Evolutionary conservation across 768 basidiomycete species (phyloP).

Genomic region (Boletus edulis): DNA sequence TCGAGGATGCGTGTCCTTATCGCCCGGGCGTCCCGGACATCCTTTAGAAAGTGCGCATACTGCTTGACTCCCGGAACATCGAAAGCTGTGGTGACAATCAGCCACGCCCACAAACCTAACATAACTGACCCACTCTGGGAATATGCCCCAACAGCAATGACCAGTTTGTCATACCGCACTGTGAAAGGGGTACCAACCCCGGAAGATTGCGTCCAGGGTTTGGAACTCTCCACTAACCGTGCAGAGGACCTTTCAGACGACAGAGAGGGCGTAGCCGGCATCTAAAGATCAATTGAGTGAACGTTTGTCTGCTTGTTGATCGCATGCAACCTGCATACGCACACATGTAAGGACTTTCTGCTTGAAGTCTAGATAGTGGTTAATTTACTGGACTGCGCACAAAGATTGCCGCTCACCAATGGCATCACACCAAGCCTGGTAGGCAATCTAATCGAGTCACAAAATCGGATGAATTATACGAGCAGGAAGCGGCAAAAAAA

Average conservation of each 20-base stretch:
- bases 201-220: conserved; percentile 18
- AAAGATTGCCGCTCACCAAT: conserved; percentile 45
- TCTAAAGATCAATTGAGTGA: conserved; percentile 34
- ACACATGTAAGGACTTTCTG: conserved; percentile 61
- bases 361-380: conserved; percentile 48
- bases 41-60: conserved; percentile 78
- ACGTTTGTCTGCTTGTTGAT: background rate
- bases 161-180: conserved; percentile 73
- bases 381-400: background rate
- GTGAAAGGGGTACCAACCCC: conserved; percentile 44
- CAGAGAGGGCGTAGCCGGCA: conserved; percentile 57
- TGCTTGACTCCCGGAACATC: conserved; percentile 76
- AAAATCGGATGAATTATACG: background rate
- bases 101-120: conserved; percentile 2
- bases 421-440: conserved; percentile 75
- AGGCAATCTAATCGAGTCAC: conserved; percentile 43
- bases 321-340: conserved; percentile 23
- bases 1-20: conserved; percentile 75
- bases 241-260: conserved; percentile 26
- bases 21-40: conserved; percentile 69
- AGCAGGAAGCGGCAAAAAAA: background rate
- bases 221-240: conserved; percentile 11
- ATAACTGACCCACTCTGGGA: conserved; percentile 59
- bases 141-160: conserved; percentile 85
- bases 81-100: conserved; percentile 47